Base-by-base conservation (phyloP, 2,329 filamentous ascomycete species). In the Fonsecaea pedrosoi region DNA sequence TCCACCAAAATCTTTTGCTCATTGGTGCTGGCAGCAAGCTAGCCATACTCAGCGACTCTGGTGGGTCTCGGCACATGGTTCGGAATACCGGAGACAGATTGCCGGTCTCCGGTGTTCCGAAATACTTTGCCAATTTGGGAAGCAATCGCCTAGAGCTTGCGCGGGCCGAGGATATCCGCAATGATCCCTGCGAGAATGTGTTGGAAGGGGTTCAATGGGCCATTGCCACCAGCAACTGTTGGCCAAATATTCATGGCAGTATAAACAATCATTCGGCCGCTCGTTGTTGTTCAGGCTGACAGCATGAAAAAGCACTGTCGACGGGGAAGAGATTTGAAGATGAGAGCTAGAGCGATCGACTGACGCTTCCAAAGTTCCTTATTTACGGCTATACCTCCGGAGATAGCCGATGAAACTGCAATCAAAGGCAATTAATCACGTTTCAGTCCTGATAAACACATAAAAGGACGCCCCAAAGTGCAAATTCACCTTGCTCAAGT, bases 271-370 rank as follows among this genome's bases (percentile, higher is more conserved):
- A 50, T 50, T 50, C 45, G 2, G n/a, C 15, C 1, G 45, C 45
- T 50, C 45, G n/a, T 50, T 50, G 5, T 50, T 50, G 45, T 50
- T 9, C 45, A 50, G 45, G 45, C 45, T n/a, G 45, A 50, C 9
- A 30, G 10, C 45, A n/a, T 50, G 2, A 18, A 50, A 50, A 50
- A 50, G 25, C 1, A 50, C 21, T 50, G 45, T 4, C 45, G 45
- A 12, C n/a, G 25, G 45, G 9, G 21, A 50, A 50, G 45, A 50
- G n/a, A 18, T 10, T 50, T 50, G 1, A 2, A 50, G 45, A 50
- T 50, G 45, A 21, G 45, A n/a, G 13, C 45, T 50, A 50, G 45
- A 50, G 13, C 9, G 45, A 21, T 50, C 45, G 45, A 50, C 45
- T 50, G 15, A 50, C 45, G 13, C 45, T 50, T 50, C 5, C 45